A percentile compares a stretch with the other conserved stretches of the same genome.
Conservation (phyloP, 1,284 basidiomycete genomes). For the Sporisorium scitamineum region DNA sequence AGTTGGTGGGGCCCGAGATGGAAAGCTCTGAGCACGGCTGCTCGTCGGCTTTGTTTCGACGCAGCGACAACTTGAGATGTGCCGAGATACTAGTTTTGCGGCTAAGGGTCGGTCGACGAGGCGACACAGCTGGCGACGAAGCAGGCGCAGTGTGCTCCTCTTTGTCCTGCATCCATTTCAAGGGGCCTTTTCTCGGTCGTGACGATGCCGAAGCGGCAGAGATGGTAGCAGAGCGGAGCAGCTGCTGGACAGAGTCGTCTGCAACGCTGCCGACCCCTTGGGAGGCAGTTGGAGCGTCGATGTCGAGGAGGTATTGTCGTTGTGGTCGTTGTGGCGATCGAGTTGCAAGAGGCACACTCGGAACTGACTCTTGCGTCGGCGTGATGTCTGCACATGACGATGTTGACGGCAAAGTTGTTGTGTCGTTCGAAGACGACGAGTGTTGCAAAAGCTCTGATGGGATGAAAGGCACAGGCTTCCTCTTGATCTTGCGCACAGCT, state of each 20-base stretch:
- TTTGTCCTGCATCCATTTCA: conserved; percentile 31
- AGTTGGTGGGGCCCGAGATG: conserved; percentile 35
- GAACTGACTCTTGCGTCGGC: background rate
- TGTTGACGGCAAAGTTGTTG: background rate
- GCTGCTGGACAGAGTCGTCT: conserved; percentile 18
- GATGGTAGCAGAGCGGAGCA: conserved; percentile 24
- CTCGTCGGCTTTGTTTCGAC: conserved; percentile 19
- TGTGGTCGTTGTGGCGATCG: conserved; percentile 25
- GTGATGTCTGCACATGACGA: background rate
- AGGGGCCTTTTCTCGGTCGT: conserved; percentile 16
- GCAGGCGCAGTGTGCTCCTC: conserved; percentile 24
- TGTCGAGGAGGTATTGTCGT: conserved; percentile 30
- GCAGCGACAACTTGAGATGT: conserved; percentile 31
- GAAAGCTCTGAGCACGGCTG: conserved; percentile 3
- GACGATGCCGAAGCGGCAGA: conserved; percentile 11
- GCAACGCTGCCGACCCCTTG: background rate
- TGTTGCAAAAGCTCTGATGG: conserved; percentile 22
- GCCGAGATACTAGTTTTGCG: conserved; percentile 40
- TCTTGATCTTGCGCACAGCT: conserved; percentile 14
- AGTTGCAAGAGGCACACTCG: background rate
- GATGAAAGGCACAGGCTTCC: conserved; percentile 24
- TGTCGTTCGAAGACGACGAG: background rate
- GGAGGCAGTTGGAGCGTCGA: conserved; percentile 10
- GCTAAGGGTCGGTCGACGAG: conserved; percentile 16
- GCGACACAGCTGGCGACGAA: background rate